Base-by-base conservation (phyloP, 495 filamentous ascomycete species). In the Daldinia caldariorum region DNA sequence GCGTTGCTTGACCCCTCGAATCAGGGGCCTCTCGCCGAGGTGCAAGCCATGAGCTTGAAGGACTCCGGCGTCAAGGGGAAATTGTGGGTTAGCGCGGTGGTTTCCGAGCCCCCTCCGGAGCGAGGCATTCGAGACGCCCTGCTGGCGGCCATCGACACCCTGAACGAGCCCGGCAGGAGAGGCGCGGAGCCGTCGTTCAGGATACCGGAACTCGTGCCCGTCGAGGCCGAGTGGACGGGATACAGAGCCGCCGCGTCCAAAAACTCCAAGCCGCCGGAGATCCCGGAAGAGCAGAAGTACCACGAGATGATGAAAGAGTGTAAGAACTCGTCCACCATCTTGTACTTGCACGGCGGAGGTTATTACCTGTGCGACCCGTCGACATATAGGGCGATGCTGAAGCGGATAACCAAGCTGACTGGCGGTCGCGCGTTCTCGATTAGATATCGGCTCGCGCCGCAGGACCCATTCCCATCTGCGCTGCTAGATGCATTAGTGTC, bases 281-380 rank as follows among this genome's bases (percentile, higher is more conserved):
- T 92, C 32, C 83, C 88, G 0, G 91, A 97, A 70, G 79, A 82
- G 56, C 84, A 89, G 67, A 93, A 92, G 73, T 97, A 93, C 77
- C 79, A 79, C 54, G 83, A 84, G 55, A 75, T 97, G 80, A 89
- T 91, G 82, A 86, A 85, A 70, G 93, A 96, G 69, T 84, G 87
- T 29, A 85, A 77, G 9, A 86, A 82, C 22, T 82, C 87, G n/a
- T 85, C 86, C 37, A 94, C 92, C 0, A 78, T 97, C 0, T 80
- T 97, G 31, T 97, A 93, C 75, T 89, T 97, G 76, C 94, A 98
- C 76, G 94, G 94, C 47, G 94, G 94, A 34, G 93, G 89, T n/a
- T 91, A 91, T 79, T 93, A 83, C 37, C 73, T 97, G 58, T 87
- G 93, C 83, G 93, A 94, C 62, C 93, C 93, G 10, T 83, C 84